Evolutionary conservation across 2,329 filamentous ascomycete species (phyloP), one percentile per base, ranked within the genome.

Genomic region (Amylocarpus encephaloides): DNA sequence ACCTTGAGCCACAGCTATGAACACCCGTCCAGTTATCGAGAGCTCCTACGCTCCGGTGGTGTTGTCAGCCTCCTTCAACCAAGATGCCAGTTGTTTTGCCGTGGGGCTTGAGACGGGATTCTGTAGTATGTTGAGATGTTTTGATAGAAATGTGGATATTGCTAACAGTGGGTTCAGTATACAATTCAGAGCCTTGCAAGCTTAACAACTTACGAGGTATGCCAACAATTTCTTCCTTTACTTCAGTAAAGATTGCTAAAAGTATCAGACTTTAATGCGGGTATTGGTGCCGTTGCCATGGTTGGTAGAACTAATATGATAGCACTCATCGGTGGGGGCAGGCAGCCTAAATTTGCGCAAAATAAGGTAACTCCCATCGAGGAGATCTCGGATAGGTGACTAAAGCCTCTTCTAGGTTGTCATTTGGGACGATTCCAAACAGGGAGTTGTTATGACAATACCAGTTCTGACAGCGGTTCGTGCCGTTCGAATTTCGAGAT

Each of bases 381-480:
- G 29, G 19, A 22, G 22, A 12, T 18, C 18, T 15, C n/a, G 19
- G 26, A 45, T 10, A 13, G 36, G 12, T 26, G 42, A 34, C 54
- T 62, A 16, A 60, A 46, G 19, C 16, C 39, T 36, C 53, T 50
- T 59, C 19, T 50, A 85, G 80, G 78, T 91, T 43, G 83, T 94
- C 57, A 87, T 97, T 61, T 97, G 91, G 91, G 91, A 98, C 67
- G 89, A 95, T 62, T 77, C 81, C 53, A 87, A 86, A 58, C 82
- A 85, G 54, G 86, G 84, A 57, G 82, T 85, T 6, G 76, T 88
- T 12, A 85, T 91, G 55, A 86, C 76, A 3, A 74, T 97, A 60
- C 85, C 92, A 50, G 85, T 91, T 54, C 79, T 88, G 51, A 90
- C 88, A 16, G 81, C 86, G 1, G 82, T 97, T 19, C 80, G 90